Conservation (phyloP, 306 rosid genomes). For the Erythrophleum fordii region DNA sequence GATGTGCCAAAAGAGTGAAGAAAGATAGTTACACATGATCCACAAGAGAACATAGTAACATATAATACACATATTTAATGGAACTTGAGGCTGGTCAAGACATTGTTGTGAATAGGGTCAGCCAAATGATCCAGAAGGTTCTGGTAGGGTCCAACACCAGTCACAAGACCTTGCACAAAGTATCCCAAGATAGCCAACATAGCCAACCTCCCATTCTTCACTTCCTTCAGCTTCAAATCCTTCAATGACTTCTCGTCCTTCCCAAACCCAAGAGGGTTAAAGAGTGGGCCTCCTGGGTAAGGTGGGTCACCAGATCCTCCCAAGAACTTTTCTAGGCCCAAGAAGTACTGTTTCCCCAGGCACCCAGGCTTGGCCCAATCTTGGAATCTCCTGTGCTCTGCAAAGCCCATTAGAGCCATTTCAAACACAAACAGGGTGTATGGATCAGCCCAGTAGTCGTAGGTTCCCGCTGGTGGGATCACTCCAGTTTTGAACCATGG, state of each 20-base stretch:
- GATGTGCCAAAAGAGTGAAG: conserved; percentile 34
- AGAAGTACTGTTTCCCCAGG: conserved; percentile 84
- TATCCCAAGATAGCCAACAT: conserved; percentile 94
- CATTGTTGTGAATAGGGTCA: conserved; percentile 87
- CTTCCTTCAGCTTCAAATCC: conserved; percentile 91
- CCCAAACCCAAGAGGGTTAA: conserved; percentile 94
- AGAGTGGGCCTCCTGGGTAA: conserved; percentile 93
- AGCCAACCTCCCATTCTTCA: conserved; percentile 95
- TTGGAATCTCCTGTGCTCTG: conserved; percentile 91
- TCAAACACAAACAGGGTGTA: conserved; percentile 85
- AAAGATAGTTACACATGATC: conserved; percentile 22
- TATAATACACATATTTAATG: conserved; percentile 46
- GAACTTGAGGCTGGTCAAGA: conserved; percentile 94
- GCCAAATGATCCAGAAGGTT: conserved; percentile 91
- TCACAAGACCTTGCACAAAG: conserved; percentile 76
- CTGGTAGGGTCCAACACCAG: conserved; percentile 95
- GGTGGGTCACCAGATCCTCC: conserved; percentile 88
- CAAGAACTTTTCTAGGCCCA: conserved; percentile 77
- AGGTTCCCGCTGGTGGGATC: conserved; percentile 91
- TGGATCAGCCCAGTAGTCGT: conserved; percentile 90
- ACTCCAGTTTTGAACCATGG: conserved; percentile 97
- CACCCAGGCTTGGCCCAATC: conserved; percentile 91
- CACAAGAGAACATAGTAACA: conserved; percentile 25
- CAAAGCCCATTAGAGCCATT: conserved; percentile 91
- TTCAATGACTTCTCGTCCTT: conserved; percentile 86